Conservation (phyloP, 2,329 filamentous ascomycete genomes). For the Penicillium griseofulvum region DNA sequence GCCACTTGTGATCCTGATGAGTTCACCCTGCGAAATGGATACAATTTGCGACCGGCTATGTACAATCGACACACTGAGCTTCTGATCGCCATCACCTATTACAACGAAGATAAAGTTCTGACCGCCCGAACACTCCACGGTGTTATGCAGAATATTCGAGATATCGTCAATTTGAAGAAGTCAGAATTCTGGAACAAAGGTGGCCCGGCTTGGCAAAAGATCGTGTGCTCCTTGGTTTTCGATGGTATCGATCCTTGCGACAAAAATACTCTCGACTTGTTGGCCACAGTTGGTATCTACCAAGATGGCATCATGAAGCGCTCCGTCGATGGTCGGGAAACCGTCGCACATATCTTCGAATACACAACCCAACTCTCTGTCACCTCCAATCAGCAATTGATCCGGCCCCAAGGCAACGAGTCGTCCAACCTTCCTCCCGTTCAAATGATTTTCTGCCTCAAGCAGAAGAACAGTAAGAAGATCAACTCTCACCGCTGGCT, state of each 20-base stretch:
- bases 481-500: conserved; percentile 99
- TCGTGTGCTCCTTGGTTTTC: conserved; percentile 91
- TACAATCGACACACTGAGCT: conserved; percentile 98
- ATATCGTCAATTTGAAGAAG: conserved; percentile 97
- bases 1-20: conserved; percentile 97
- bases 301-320: conserved; percentile 98
- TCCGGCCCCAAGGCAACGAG: conserved; percentile 81
- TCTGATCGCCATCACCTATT: conserved; percentile 96
- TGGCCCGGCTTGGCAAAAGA: conserved; percentile 97
- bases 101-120: conserved; percentile 97
- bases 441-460: conserved; percentile 98
- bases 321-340: conserved; percentile 93
- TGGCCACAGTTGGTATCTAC: conserved; percentile 93
- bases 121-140: conserved; percentile 88
- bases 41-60: conserved; percentile 95
- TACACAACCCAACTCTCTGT: conserved; percentile 96
- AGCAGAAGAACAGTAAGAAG: conserved; percentile 98
- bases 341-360: conserved; percentile 93
- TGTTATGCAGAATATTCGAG: conserved; percentile 97
- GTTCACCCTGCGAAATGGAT: conserved; percentile 97
- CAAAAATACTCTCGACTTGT: conserved; percentile 86
- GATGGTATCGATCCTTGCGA: conserved; percentile 96
- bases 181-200: conserved; percentile 99
- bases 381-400: conserved; percentile 89
- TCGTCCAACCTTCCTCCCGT: conserved; percentile 83